phyloP scores from a whole-genome alignment of 1,284 basidiomycete genomes.

The Tilletia horrida region DNA sequence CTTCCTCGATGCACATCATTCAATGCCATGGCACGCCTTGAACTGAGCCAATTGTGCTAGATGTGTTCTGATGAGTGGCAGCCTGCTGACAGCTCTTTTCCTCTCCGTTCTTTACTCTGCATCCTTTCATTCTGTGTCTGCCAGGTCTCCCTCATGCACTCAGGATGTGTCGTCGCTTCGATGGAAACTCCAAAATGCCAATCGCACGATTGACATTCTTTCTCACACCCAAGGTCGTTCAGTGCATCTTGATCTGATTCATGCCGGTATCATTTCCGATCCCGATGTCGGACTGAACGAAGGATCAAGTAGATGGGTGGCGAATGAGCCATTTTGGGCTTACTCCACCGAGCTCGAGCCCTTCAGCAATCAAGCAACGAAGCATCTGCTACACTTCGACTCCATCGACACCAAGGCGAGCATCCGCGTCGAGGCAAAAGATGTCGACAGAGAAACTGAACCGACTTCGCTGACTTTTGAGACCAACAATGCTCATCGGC shows the following conservation, averaged over 20 bases:
- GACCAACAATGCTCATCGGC: slow-evolving; percentile 65
- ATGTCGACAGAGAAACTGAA: slow-evolving; percentile 58
- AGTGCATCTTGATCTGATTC: slow-evolving; percentile 62
- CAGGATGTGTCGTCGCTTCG: background rate
- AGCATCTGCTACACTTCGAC: slow-evolving; percentile 61
- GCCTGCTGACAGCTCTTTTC: too few relatives aligned
- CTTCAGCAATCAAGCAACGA: slow-evolving; percentile 37
- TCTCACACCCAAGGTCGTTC: slow-evolving; percentile 60
- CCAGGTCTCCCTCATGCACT: too few relatives aligned
- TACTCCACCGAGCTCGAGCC: slow-evolving; percentile 61
- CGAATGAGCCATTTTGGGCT: slow-evolving; percentile 63
- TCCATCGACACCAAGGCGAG: slow-evolving; percentile 65
- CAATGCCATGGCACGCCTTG: too few relatives aligned
- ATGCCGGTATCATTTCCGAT: slow-evolving; percentile 62
- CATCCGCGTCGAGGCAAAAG: slow-evolving; percentile 61
- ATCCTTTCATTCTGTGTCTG: too few relatives aligned
- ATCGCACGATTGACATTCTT: slow-evolving; percentile 62
- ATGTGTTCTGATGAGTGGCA: too few relatives aligned
- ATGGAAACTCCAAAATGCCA: slow-evolving; percentile 63
- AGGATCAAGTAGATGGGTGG: slow-evolving; percentile 63
- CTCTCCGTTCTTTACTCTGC: too few relatives aligned
- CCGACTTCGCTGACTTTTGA: background rate
- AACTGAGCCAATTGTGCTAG: too few relatives aligned
- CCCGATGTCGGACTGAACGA: slow-evolving; percentile 64
- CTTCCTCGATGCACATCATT: too few relatives aligned